These are phyloP conservation scores for Exophiala oligosperma DNA, from an alignment of 2,329 filamentous ascomycete species.

Conservation along the genomic window DNA sequence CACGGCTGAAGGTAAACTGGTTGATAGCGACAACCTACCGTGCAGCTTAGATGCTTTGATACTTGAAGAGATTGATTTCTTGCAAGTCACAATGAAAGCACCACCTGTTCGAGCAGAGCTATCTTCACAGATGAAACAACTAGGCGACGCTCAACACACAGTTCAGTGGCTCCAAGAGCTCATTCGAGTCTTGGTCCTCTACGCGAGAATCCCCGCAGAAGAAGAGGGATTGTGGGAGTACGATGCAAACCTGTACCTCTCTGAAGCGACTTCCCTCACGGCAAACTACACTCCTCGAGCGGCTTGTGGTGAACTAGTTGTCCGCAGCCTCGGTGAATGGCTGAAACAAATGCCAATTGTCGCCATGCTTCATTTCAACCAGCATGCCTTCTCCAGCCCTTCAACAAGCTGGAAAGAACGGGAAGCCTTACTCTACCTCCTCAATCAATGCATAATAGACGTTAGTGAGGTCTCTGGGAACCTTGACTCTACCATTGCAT, in stretches of 20 bases:
- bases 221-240: constrained; percentile 96
- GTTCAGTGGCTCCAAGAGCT: constrained; percentile 84
- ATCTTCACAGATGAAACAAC: constrained; percentile 69
- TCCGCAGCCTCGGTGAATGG: constrained; percentile 86
- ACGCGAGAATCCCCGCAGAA: constrained; percentile 86
- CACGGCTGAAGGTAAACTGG: constrained; percentile 77
- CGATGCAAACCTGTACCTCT: constrained; percentile 91
- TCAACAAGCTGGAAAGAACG: constrained; percentile 61
- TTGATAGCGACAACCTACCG: constrained; percentile 81
- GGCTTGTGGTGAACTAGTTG: constrained; percentile 85
- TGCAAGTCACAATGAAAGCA: constrained; percentile 86
- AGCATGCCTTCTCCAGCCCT: constrained; percentile 7
- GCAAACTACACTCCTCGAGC: constrained; percentile 95
- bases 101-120: constrained; percentile 86
- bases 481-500: constrained; percentile 68
- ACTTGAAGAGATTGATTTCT: constrained; percentile 89
- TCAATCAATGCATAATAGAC: constrained; percentile 81
- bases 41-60: constrained; percentile 94
- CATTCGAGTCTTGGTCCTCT: constrained; percentile 79
- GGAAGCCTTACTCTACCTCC: constrained; percentile 80
- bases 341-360: constrained; percentile 73
- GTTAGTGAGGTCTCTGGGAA: constrained; percentile 74
- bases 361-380: constrained; percentile 74
- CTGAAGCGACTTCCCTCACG: constrained; percentile 90
- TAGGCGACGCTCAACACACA: constrained; percentile 59